These are phyloP conservation scores for Akanthomyces uredinophilus DNA, from an alignment of 2,329 filamentous ascomycete genomes.

Conservation along the genomic window DNA sequence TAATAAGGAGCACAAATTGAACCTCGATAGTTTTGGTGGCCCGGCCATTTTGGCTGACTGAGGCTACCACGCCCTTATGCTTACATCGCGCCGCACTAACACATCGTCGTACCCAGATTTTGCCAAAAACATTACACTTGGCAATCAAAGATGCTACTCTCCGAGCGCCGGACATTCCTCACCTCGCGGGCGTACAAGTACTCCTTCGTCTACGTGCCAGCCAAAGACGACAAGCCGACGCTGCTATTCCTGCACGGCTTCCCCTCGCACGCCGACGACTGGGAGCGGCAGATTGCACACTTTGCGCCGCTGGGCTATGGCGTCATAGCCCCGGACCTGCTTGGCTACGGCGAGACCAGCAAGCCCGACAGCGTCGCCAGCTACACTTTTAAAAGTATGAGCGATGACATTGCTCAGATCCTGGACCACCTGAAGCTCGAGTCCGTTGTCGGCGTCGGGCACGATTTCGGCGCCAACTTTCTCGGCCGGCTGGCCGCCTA, in stretches of 20 bases:
- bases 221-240: slow-evolving; percentile 23
- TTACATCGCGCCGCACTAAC: slow-evolving; percentile 3
- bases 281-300: slow-evolving; percentile 32
- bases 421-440: slow-evolving; percentile 26
- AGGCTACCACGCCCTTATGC: not conserved
- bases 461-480: slow-evolving; percentile 32
- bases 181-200: slow-evolving; percentile 21
- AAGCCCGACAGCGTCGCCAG: slow-evolving; percentile 23
- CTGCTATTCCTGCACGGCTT: slow-evolving; percentile 46
- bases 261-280: slow-evolving; percentile 41
- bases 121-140: not conserved
- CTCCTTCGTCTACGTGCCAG: slow-evolving; percentile 27
- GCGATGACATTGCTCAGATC: slow-evolving; percentile 30
- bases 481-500: slow-evolving; percentile 26
- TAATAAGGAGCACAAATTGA: too few relatives aligned
- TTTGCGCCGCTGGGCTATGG: slow-evolving; percentile 36
- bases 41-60: not conserved
- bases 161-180: slow-evolving; percentile 16
- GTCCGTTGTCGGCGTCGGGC: slow-evolving; percentile 37
- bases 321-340: slow-evolving; percentile 37
- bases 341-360: slow-evolving; percentile 33
- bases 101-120: not conserved
- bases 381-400: slow-evolving; percentile 29
- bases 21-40: not conserved
- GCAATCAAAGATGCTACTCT: not conserved